Percentiles rank a stretch among this genome's conserved stretches.
These are phyloP conservation scores for Pichia exigua DNA, from an alignment of 805 yeast genomes.

Conservation along the genomic window DNA sequence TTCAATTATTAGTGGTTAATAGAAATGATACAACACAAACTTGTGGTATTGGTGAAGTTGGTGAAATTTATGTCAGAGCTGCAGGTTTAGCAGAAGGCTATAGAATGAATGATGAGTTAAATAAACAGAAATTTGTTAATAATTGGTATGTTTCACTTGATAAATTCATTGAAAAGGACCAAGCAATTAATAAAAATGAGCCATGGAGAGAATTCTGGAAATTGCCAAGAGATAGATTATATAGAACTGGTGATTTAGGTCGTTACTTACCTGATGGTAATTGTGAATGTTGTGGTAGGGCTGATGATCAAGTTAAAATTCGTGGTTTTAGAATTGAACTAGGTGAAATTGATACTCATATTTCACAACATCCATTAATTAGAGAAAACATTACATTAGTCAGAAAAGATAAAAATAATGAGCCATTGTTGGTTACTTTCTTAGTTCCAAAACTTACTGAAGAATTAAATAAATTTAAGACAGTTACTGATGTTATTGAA, in stretches of 20 bases:
- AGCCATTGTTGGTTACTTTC: conserved; percentile 83
- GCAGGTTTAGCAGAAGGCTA: conserved; percentile 97
- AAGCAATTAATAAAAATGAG: conserved; percentile 36
- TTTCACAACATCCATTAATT: conserved; percentile 86
- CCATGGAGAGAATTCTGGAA: conserved; percentile 77
- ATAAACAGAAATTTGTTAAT: conserved; percentile 76
- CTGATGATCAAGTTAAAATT: conserved; percentile 97
- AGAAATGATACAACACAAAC: conserved; percentile 80
- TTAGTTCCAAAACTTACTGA: conserved; percentile 65
- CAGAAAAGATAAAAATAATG: conserved; percentile 85
- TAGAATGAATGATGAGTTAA: conserved; percentile 83
- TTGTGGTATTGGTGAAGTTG: conserved; percentile 98
- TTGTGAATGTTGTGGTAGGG: conserved; percentile 97
- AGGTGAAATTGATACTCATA: conserved; percentile 96
- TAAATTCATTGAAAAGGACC: conserved; percentile 55
- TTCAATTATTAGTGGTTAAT: conserved; percentile 89
- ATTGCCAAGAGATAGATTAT: conserved; percentile 93
- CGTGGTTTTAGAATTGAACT: conserved; percentile 97
- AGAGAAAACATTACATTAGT: conserved; percentile 92
- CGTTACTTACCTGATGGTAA: conserved; percentile 95
- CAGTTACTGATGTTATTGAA: conserved; percentile 39
- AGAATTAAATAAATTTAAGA: conserved; percentile 41
- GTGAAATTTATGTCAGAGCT: conserved; percentile 97
- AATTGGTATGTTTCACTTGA: conserved; percentile 80
- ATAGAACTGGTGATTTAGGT: conserved; percentile 96